Percentiles rank a stretch among this genome's conserved stretches.
Evolutionary conservation across 371 early-diverging fungal species (phyloP).

Genomic region (Mucor saturninus): DNA sequence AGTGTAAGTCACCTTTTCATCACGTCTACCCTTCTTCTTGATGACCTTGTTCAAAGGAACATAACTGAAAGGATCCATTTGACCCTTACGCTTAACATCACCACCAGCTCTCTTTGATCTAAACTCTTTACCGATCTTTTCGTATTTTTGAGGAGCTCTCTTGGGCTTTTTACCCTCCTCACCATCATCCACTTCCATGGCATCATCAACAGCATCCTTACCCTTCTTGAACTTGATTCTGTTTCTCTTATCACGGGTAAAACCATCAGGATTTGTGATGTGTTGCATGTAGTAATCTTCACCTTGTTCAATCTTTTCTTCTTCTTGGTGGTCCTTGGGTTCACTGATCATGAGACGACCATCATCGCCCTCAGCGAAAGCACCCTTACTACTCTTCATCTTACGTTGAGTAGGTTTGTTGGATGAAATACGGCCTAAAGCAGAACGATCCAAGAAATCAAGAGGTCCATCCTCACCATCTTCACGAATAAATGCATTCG

Average conservation of each 20-base stretch:
- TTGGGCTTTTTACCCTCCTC: slow-evolving; percentile 39
- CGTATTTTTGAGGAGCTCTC: slow-evolving; percentile 30
- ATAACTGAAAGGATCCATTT: slow-evolving; percentile 95
- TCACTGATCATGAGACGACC: slow-evolving; percentile 87
- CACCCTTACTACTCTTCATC: slow-evolving; percentile 45
- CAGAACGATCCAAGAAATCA: slow-evolving; percentile 91
- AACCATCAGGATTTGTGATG: slow-evolving; percentile 81
- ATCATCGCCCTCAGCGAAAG: slow-evolving; percentile 70
- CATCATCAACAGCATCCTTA: slow-evolving; percentile 53
- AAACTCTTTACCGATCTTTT: slow-evolving; percentile 61
- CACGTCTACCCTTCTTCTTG: slow-evolving; percentile 55
- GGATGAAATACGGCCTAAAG: slow-evolving; percentile 80
- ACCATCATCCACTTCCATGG: slow-evolving; percentile 62
- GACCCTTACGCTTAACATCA: slow-evolving; percentile 88
- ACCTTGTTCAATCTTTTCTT: slow-evolving; percentile 48
- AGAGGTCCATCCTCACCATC: slow-evolving; percentile 79
- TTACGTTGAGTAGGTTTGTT: slow-evolving; percentile 54
- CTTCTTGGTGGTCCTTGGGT: slow-evolving; percentile 41
- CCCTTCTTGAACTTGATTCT: slow-evolving; percentile 89
- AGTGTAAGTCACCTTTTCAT: slow-evolving; percentile 48
- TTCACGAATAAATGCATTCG: slow-evolving; percentile 74
- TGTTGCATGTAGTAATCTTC: slow-evolving; percentile 88
- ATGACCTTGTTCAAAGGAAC: slow-evolving; percentile 78
- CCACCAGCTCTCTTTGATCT: slow-evolving; percentile 86
- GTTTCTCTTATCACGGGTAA: slow-evolving; percentile 80